Conservation (phyloP, 805 yeast genomes). For the Priceomyces melissophilus region DNA sequence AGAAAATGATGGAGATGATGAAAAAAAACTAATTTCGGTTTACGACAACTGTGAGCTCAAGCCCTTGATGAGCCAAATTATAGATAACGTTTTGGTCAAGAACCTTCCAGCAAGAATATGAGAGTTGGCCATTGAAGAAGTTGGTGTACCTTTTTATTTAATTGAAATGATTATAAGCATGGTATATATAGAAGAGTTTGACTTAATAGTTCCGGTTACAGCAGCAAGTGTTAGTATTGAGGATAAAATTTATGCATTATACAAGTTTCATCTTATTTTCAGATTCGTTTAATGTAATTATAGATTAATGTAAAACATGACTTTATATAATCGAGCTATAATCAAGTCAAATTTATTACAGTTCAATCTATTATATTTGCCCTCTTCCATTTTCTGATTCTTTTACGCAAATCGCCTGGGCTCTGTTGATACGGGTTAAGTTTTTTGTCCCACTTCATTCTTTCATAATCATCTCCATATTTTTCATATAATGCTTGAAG, state of each 20-base stretch:
- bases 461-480: slow-evolving; percentile 83
- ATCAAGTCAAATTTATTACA: neutral
- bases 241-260: neutral
- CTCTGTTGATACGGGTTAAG: slow-evolving; percentile 79
- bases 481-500: slow-evolving; percentile 58
- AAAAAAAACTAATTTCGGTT: slow-evolving; percentile 26
- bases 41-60: slow-evolving; percentile 34
- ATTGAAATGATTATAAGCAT: no score
- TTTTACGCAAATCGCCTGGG: slow-evolving; percentile 75
- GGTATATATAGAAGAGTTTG: no score
- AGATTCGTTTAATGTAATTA: no score
- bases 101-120: slow-evolving; percentile 25
- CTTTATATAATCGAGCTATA: neutral
- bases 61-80: slow-evolving; percentile 34
- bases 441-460: slow-evolving; percentile 90
- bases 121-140: neutral
- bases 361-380: slow-evolving; percentile 25
- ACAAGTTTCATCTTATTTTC: neutral
- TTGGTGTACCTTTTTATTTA: neutral
- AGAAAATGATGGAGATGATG: slow-evolving; percentile 24
- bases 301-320: no score
- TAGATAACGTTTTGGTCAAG: slow-evolving; percentile 31
- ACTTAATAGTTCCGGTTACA: no score
- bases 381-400: slow-evolving; percentile 69
- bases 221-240: neutral